These are phyloP conservation scores for Alternaria arborescens DNA, from an alignment of 2,329 filamentous ascomycete species.

Conservation along the genomic window DNA sequence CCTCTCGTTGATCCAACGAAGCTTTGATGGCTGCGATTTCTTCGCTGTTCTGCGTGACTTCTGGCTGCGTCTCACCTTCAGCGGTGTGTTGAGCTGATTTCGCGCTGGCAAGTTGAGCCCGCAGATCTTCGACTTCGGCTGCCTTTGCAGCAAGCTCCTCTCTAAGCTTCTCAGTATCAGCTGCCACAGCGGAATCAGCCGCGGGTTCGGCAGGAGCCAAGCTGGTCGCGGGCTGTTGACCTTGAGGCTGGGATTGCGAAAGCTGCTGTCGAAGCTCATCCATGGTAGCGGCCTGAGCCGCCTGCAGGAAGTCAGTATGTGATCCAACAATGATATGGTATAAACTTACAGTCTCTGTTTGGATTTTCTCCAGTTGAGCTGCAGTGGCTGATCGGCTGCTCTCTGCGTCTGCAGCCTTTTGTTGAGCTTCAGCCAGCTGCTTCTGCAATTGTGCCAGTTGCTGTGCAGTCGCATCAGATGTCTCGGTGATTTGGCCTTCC, in stretches of 20 bases:
- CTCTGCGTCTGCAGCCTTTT: constrained; percentile 39
- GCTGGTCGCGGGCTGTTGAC: constrained; percentile 21
- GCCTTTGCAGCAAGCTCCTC: constrained; percentile 55
- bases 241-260: constrained; percentile 36
- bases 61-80: constrained; percentile 16
- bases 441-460: constrained; percentile 50
- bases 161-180: constrained; percentile 29
- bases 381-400: constrained; percentile 51
- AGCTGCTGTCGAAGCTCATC: constrained; percentile 47
- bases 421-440: constrained; percentile 47
- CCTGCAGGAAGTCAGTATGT: constrained; percentile 35
- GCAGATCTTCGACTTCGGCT: constrained; percentile 57
- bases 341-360: constrained; percentile 63
- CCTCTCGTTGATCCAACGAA: constrained; percentile 42
- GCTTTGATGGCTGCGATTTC: constrained; percentile 51
- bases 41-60: constrained; percentile 60
- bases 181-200: constrained; percentile 16
- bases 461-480: constrained; percentile 31
- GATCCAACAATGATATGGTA: not conserved
- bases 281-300: constrained; percentile 53
- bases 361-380: constrained; percentile 64
- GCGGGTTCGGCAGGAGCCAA: constrained; percentile 10
- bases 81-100: constrained; percentile 12
- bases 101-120: constrained; percentile 45
- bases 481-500: constrained; percentile 57